Evolutionary conservation across 176 grass and related monocot genomes (phyloP).

Genomic region (Aegilops tauschii): DNA sequence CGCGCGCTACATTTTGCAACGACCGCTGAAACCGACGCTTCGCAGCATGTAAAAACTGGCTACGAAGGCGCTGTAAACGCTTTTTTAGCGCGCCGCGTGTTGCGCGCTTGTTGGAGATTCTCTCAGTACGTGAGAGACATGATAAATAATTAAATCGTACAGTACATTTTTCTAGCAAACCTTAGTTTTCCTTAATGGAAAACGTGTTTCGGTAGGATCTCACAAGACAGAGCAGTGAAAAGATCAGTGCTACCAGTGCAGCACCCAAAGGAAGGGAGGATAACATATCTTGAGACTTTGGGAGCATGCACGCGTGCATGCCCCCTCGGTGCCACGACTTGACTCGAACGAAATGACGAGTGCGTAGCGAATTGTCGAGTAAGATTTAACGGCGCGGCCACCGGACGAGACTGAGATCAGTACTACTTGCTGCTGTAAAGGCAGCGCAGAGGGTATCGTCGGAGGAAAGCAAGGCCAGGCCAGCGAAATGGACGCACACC

Average conservation of each 20-base stretch:
- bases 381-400: neutral
- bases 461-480: conserved; percentile 27
- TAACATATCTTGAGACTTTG: conserved; percentile 12
- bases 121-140: no score
- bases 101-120: no score
- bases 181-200: no score
- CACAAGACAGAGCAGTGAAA: neutral
- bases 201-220: no score
- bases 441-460: conserved; percentile 4
- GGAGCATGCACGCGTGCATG: neutral
- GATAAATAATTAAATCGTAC: no score
- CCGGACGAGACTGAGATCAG: neutral
- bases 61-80: no score
- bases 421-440: neutral
- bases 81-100: no score
- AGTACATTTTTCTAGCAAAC: no score
- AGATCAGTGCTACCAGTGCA: conserved; percentile 1
- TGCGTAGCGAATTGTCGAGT: neutral
- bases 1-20: no score
- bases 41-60: no score
- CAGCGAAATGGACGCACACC: conserved; percentile 41
- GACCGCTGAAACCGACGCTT: no score
- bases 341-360: neutral
- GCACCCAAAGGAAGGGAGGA: neutral
- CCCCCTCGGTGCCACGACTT: neutral